A percentile compares a stretch with the other conserved stretches of the same genome.
Conservation (phyloP, 2,329 filamentous ascomycete species). For the Curvularia sp. region DNA sequence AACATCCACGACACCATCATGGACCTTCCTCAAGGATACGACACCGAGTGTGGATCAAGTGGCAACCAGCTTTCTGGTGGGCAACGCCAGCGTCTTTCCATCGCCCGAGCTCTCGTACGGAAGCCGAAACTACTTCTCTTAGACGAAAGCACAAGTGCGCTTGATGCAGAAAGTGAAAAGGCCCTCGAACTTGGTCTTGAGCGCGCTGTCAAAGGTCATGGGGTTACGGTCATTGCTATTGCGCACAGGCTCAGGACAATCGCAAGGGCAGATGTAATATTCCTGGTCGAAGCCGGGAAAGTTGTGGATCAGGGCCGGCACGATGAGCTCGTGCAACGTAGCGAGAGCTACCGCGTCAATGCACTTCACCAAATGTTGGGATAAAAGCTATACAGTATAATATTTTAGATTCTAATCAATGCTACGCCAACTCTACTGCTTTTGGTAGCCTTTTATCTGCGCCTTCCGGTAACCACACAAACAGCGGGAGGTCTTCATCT, state of each 20-base stretch:
- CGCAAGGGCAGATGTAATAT: slow-evolving; percentile 53
- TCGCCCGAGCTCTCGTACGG: slow-evolving; percentile 53
- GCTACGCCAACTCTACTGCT: slow-evolving; percentile 22
- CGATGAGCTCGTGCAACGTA: slow-evolving; percentile 56
- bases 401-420: slow-evolving; percentile 2
- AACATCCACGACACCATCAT: slow-evolving; percentile 74
- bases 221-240: slow-evolving; percentile 54
- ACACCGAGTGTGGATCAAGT: slow-evolving; percentile 59
- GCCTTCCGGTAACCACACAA: slow-evolving; percentile 29
- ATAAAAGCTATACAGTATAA: slow-evolving; percentile 22
- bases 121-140: slow-evolving; percentile 52
- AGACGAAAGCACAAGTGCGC: slow-evolving; percentile 53
- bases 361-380: slow-evolving; percentile 58
- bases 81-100: slow-evolving; percentile 53
- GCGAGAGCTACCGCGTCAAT: slow-evolving; percentile 59
- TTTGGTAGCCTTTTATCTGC: slow-evolving; percentile 20
- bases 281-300: slow-evolving; percentile 57
- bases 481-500: slow-evolving; percentile 21
- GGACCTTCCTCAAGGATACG: slow-evolving; percentile 68
- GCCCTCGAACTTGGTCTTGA: slow-evolving; percentile 52
- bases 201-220: slow-evolving; percentile 42
- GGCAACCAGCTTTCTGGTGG: slow-evolving; percentile 54
- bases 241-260: slow-evolving; percentile 54
- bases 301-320: slow-evolving; percentile 59
- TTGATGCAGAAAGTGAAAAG: slow-evolving; percentile 54